A percentile compares a stretch with the other conserved stretches of the same genome.
Evolutionary conservation across 2,329 filamentous ascomycete species (phyloP).

Genomic region (Westerdykella sp.): DNA sequence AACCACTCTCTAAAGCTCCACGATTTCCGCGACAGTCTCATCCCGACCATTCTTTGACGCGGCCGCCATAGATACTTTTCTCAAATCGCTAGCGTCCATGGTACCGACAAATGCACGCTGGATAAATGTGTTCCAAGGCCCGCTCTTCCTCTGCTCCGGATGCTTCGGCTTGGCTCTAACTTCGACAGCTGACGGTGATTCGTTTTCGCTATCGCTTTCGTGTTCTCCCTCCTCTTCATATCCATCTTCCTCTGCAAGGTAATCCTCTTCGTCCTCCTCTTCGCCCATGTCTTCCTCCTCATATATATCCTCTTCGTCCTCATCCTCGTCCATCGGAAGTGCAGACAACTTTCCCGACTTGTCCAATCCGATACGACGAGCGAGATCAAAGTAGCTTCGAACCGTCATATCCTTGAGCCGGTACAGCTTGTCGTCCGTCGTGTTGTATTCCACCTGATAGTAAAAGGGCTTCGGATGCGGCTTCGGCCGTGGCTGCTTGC

Average conservation of each 20-base stretch:
- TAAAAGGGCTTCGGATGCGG: constrained; percentile 59
- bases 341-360: constrained; percentile 16
- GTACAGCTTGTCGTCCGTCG: constrained; percentile 68
- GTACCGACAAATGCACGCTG: constrained; percentile 73
- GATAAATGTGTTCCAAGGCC: constrained; percentile 73
- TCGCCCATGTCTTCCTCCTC: constrained; percentile 9
- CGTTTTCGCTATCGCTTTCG: constrained; percentile 37
- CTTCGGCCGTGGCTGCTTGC: constrained; percentile 41
- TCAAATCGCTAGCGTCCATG: constrained; percentile 58
- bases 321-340: constrained; percentile 11
- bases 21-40: too few species aligned
- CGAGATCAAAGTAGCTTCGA: constrained; percentile 70
- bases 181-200: constrained; percentile 46
- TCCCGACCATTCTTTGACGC: too few species aligned
- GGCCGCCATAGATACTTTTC: constrained; percentile 27
- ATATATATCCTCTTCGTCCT: constrained; percentile 15
- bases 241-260: constrained; percentile 21
- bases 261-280: constrained; percentile 21
- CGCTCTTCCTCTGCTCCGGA: constrained; percentile 45
- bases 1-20: too few species aligned
- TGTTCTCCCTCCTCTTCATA: constrained; percentile 10
- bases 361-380: constrained; percentile 65
- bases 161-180: constrained; percentile 46
- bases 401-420: constrained; percentile 78
- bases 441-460: constrained; percentile 83